Percentiles rank a stretch among this genome's conserved stretches.
These are phyloP conservation scores for Leccinum holopus DNA, from an alignment of 1,284 basidiomycete species.

Conservation along the genomic window DNA sequence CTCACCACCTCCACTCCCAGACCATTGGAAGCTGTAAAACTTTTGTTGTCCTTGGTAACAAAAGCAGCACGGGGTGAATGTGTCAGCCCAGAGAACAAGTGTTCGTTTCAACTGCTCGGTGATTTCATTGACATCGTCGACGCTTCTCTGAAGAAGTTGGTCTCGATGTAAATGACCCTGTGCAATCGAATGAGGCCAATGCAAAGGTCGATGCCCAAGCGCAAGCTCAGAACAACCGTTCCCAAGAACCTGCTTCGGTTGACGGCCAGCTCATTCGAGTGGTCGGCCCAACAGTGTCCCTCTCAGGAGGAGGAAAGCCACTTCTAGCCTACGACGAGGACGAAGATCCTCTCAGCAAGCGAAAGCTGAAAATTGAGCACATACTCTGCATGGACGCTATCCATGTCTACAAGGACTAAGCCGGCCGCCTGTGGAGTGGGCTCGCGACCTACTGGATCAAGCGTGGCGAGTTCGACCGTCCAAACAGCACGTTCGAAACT, in stretches of 20 bases:
- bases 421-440: slow-evolving; percentile 94
- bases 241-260: slow-evolving; percentile 48
- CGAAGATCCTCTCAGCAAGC: slow-evolving; percentile 71
- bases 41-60: slow-evolving; percentile 80
- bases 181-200: slow-evolving; percentile 49
- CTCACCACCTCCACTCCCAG: slow-evolving; percentile 66
- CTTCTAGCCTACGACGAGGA: slow-evolving; percentile 70
- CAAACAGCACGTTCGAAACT: slow-evolving; percentile 84
- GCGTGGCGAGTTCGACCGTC: slow-evolving; percentile 90
- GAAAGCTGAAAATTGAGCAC: slow-evolving; percentile 83
- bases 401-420: slow-evolving; percentile 89
- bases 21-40: slow-evolving; percentile 92
- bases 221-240: slow-evolving; percentile 35
- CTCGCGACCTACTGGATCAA: slow-evolving; percentile 99
- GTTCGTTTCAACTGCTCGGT: slow-evolving; percentile 86
- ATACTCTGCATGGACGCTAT: slow-evolving; percentile 52
- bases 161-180: slow-evolving; percentile 76
- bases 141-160: slow-evolving; percentile 92
- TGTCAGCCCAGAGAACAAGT: slow-evolving; percentile 85
- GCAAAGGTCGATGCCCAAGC: slow-evolving; percentile 47
- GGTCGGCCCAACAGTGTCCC: slow-evolving; percentile 65
- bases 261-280: slow-evolving; percentile 72
- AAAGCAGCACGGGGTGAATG: slow-evolving; percentile 85
- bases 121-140: slow-evolving; percentile 86
- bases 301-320: slow-evolving; percentile 50